phyloP scores from a whole-genome alignment of 2,329 filamentous ascomycete genomes.

The Talaromyces piceae region DNA sequence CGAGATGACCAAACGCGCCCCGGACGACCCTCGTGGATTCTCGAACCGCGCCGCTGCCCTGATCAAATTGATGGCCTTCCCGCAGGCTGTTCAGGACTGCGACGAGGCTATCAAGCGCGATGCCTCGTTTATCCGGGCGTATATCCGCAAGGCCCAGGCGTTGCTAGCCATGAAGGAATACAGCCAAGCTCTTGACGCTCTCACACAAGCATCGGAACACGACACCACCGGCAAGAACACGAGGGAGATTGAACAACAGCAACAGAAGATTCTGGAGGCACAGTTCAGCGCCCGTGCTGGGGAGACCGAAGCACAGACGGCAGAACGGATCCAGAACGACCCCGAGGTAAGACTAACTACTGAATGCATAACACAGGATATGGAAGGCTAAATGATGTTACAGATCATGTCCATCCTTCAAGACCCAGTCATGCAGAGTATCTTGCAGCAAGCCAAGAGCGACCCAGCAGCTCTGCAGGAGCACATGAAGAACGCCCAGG shows the following conservation, averaged over 20 bases:
- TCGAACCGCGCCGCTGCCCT: slow-evolving; percentile 96
- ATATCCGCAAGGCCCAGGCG: slow-evolving; percentile 92
- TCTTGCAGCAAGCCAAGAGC: slow-evolving; percentile 90
- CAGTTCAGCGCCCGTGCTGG: slow-evolving; percentile 89
- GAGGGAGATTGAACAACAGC: slow-evolving; percentile 86
- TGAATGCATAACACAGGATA: too few relatives aligned
- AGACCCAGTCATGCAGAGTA: slow-evolving; percentile 96
- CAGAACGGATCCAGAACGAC: slow-evolving; percentile 81
- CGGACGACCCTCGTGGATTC: slow-evolving; percentile 87
- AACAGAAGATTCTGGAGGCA: slow-evolving; percentile 82
- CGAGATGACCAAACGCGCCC: slow-evolving; percentile 95
- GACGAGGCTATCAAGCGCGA: slow-evolving; percentile 86
- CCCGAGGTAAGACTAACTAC: slow-evolving; percentile 61
- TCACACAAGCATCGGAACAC: slow-evolving; percentile 68
- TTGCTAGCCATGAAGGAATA: slow-evolving; percentile 98
- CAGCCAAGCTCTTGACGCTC: slow-evolving; percentile 86
- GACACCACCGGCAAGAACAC: slow-evolving; percentile 75
- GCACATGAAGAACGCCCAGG: slow-evolving; percentile 88
- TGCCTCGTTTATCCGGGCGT: slow-evolving; percentile 85
- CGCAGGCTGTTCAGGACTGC: slow-evolving; percentile 86
- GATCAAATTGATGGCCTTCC: slow-evolving; percentile 94
- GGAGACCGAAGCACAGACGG: slow-evolving; percentile 92
- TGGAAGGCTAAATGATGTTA: neutral
- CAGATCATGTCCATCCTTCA: slow-evolving; percentile 83
- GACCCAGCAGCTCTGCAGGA: slow-evolving; percentile 89